phyloP scores from a whole-genome alignment of 768 basidiomycete species.

The Mycena kentingensis region DNA sequence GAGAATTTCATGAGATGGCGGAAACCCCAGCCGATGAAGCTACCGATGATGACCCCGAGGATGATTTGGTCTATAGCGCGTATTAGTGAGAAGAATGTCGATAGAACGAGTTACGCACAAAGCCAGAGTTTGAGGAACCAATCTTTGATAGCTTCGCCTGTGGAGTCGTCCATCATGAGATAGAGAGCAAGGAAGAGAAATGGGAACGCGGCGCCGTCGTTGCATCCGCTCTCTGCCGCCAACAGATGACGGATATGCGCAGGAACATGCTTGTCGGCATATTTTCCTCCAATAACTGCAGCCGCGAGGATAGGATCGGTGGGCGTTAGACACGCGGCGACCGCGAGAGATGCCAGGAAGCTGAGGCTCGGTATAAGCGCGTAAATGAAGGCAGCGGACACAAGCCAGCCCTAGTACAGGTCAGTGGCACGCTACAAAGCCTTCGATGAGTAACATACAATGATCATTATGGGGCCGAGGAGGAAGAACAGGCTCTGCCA shows the following conservation, averaged over 20 bases:
- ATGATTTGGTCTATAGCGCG: constrained; percentile 68
- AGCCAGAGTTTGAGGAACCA: constrained; percentile 91
- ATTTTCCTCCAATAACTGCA: constrained; percentile 92
- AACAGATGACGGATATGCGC: constrained; percentile 69
- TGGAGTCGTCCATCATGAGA: constrained; percentile 67
- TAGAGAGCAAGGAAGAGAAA: constrained; percentile 91
- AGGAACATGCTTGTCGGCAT: constrained; percentile 96
- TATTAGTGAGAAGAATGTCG: constrained; percentile 12
- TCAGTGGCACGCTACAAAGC: no score
- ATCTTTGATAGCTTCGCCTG: constrained; percentile 69
- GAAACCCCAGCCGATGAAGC: constrained; percentile 74
- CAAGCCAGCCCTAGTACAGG: constrained; percentile 80
- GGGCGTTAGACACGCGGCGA: constrained; percentile 91
- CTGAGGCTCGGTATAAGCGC: constrained; percentile 86
- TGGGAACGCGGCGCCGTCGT: constrained; percentile 96
- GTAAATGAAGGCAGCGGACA: constrained; percentile 89
- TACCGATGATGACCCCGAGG: constrained; percentile 74
- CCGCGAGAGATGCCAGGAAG: constrained; percentile 86
- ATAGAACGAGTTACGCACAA: constrained; percentile 50
- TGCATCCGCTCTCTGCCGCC: constrained; percentile 86
- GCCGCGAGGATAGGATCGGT: constrained; percentile 95
- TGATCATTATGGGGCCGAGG: constrained; percentile 80
- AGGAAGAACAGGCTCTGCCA: constrained; percentile 89
- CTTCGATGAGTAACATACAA: no score
- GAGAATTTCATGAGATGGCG: constrained; percentile 94